phyloP scores from a whole-genome alignment of 495 filamentous ascomycete genomes.

The Neurospora hispaniola region DNA sequence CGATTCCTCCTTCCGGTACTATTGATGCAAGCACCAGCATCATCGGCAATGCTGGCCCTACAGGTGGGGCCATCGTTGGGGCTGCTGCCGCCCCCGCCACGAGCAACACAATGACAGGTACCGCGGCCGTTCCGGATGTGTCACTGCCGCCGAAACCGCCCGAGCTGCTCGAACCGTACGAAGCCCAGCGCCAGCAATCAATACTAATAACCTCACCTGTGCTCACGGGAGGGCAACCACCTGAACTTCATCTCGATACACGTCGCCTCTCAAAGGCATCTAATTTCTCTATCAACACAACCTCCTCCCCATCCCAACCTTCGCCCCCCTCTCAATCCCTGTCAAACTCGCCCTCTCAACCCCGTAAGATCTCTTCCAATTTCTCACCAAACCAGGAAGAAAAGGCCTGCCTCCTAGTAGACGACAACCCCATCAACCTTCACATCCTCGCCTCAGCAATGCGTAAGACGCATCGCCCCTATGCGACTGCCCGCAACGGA shows the following conservation, averaged over 20 bases:
- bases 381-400: background rate
- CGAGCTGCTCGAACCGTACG: background rate
- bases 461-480: constrained; percentile 39
- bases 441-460: constrained; percentile 41
- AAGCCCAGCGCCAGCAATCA: background rate
- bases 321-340: background rate
- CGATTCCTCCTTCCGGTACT: background rate
- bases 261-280: background rate
- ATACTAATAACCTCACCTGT: background rate
- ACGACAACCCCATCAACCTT: constrained; percentile 36
- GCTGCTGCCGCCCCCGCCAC: background rate
- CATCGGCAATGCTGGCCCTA: background rate
- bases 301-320: background rate
- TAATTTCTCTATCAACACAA: background rate
- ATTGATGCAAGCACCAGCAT: background rate
- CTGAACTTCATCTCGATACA: background rate
- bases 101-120: background rate
- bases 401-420: constrained; percentile 27
- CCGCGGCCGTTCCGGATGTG: background rate
- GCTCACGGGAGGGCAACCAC: background rate
- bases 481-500: constrained; percentile 47
- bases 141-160: background rate
- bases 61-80: background rate
- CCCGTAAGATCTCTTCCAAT: background rate
- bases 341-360: background rate